Conservation (phyloP, 2,329 filamentous ascomycete genomes). For the Fusarium proliferatum region DNA sequence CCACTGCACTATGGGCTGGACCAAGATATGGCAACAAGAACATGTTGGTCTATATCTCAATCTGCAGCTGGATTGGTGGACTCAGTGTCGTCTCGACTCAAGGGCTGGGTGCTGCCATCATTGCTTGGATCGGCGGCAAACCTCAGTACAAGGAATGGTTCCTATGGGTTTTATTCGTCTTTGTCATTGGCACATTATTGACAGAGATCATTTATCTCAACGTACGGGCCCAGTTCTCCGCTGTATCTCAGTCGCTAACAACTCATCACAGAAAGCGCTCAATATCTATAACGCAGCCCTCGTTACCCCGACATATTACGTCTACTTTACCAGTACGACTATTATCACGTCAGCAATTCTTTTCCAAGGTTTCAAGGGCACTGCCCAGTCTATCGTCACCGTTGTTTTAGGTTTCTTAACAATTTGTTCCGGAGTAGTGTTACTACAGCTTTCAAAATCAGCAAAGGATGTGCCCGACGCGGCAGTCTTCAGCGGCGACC, state of each 20-base stretch:
- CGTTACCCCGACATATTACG: slow-evolving; percentile 98
- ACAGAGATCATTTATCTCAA: slow-evolving; percentile 97
- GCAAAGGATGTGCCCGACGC: slow-evolving; percentile 96
- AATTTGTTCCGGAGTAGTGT: slow-evolving; percentile 91
- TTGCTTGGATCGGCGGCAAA: slow-evolving; percentile 83
- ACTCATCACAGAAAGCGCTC: slow-evolving; percentile 83
- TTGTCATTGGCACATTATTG: slow-evolving; percentile 87
- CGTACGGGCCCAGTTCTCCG: slow-evolving; percentile 63
- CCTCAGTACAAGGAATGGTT: slow-evolving; percentile 99
- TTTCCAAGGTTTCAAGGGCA: slow-evolving; percentile 94
- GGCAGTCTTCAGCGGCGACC: slow-evolving; percentile 89
- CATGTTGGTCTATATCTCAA: slow-evolving; percentile 97
- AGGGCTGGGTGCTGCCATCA: slow-evolving; percentile 89
- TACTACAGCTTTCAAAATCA: slow-evolving; percentile 96
- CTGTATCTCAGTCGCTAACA: slow-evolving; percentile 47
- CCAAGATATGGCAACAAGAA: slow-evolving; percentile 94
- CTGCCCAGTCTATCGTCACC: slow-evolving; percentile 81
- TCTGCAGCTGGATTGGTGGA: slow-evolving; percentile 94
- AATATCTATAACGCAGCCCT: slow-evolving; percentile 97
- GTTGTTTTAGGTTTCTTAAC: slow-evolving; percentile 93
- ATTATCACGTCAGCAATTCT: slow-evolving; percentile 94
- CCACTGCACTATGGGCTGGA: slow-evolving; percentile 82
- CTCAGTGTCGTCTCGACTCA: slow-evolving; percentile 96
- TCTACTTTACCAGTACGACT: slow-evolving; percentile 96
- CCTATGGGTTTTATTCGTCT: slow-evolving; percentile 88